Evolutionary conservation across 1,284 basidiomycete genomes (phyloP), one percentile per base, ranked within the genome.

Genomic region (Ceratobasidium sp.): DNA sequence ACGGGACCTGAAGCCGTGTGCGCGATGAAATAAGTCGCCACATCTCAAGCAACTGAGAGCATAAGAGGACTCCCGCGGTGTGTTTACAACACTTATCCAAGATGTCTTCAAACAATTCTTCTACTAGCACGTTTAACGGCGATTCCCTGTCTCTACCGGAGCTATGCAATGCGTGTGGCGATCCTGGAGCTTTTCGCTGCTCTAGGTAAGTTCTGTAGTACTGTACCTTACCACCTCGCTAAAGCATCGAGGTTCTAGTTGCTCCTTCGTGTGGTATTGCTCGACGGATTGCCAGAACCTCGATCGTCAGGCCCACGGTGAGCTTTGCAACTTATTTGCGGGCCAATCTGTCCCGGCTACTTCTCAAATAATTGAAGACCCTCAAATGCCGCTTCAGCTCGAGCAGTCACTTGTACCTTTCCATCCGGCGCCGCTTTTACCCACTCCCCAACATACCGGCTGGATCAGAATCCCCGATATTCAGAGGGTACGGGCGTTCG

Each of bases 221-320:
- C 60, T 33, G 9, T 10, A 18, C 40, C 60, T 28, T 18, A 39
- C 15, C 26, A 6, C 40, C 28, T 15, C 4, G 20, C 20, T 63
- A 20, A 33, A 28, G 10, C 13, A 40, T 40, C 10, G 44, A n/a
- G 12, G 28, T 44, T n/a, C 15, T 55, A 69, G 67, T 20, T 69
- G 67, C 53, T 69, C 51, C n/a, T 69, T 40, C 33, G 49, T 69
- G 5, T 69, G 67, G 67, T 69, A 69, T 18, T 69, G 67, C 18
- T 69, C 67, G 4, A n/a, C 40, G n/a, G 51, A 55, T 10, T 69
- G 67, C 23, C 67, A 69, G 18, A 20, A 28, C 13, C 15, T 40
- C 28, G 67, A 69, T 23, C 49, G 13, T 7, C 26, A 55, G 9
- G 15, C 67, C n/a, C 67, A 69, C 28, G 40, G 51, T 20, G 49